Evolutionary conservation across 2,329 filamentous ascomycete species (phyloP), one percentile per base, ranked within the genome.

Genomic region (Ascochyta rabiei): DNA sequence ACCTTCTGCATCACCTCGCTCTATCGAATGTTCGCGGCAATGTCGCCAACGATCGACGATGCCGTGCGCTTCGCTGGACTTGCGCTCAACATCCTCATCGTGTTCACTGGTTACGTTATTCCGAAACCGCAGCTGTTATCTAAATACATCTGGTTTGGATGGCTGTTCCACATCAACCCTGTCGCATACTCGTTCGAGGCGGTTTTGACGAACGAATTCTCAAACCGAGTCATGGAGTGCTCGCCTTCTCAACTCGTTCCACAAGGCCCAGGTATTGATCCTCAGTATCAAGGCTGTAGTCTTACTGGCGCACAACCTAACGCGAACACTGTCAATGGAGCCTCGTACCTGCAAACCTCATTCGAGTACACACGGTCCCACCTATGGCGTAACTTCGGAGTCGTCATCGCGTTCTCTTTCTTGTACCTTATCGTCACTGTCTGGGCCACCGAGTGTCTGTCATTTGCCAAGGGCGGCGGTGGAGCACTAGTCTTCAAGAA

Each of bases 391-490:
- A 92, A 93, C 70, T 91, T 90, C 66, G 90, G 88, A 28, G 86
- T 93, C 3, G 75, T 95, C 1, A 86, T 93, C 62, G 90, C 88
- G 0, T 95, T 91, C 61, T 84, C 86, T 1, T 79, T 90, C 1
- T 81, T 91, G 5, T 96, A 93, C 67, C 83, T 96, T 12, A 61
- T 87, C 10, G 75, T 93, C 26, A 93, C 90, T 0, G 82, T 89
- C 5, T 61, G 89, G 19, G 89, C 87, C 1, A 86, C 88, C 15
- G 90, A 96, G 65, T 63, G 84, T 1, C 81, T 93, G 63, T 82
- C 81, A 15, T 89, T 90, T 66, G 79, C 81, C 18, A 76, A 78
- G 1, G 77, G 78, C 15, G 88, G 86, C 6, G 87, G 86, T n/a
- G 88, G 88, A 46, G 88, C 87, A 1, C 71, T 90, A 34, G 77